Conservation (phyloP, 2,329 filamentous ascomycete species). For the Cyphellophora attinorum region DNA sequence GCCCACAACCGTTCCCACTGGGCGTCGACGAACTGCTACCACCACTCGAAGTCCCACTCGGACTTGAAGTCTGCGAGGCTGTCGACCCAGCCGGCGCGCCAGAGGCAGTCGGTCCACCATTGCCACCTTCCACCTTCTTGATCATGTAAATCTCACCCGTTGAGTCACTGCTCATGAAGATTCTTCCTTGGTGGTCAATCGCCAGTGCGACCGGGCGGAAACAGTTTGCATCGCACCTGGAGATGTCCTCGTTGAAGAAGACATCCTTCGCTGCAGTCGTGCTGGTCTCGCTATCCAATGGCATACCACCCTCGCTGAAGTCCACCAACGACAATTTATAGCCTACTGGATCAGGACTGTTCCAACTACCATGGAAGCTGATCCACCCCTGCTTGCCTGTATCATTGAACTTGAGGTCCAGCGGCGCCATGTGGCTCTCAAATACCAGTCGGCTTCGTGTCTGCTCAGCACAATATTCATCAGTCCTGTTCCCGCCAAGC, state of each 20-base stretch:
- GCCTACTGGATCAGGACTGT: slow-evolving; percentile 37
- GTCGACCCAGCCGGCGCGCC: neutral
- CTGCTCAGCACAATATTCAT: slow-evolving; percentile 33
- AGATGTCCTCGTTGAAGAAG: slow-evolving; percentile 21
- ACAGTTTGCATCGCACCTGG: slow-evolving; percentile 21
- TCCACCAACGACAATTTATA: slow-evolving; percentile 41
- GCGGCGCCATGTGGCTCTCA: slow-evolving; percentile 58
- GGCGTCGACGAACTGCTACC: too few relatives aligned
- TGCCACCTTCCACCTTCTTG: slow-evolving; percentile 5
- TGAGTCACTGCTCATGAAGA: slow-evolving; percentile 25
- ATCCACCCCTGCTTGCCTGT: slow-evolving; percentile 53
- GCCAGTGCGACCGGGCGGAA: slow-evolving; percentile 26
- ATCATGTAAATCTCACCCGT: slow-evolving; percentile 22
- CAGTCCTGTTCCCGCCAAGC: slow-evolving; percentile 35
- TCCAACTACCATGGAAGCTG: slow-evolving; percentile 64
- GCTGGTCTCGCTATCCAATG: slow-evolving; percentile 29
- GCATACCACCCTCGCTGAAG: slow-evolving; percentile 36
- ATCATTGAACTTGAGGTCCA: slow-evolving; percentile 59
- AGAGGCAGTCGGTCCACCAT: slow-evolving; percentile 3
- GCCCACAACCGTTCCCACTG: too few relatives aligned
- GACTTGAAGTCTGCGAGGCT: slow-evolving; percentile 4
- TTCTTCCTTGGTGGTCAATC: slow-evolving; percentile 22
- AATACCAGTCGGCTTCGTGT: slow-evolving; percentile 48
- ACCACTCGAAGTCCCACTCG: neutral
- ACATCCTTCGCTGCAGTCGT: slow-evolving; percentile 22